These are phyloP conservation scores for Rhodotorula graminis DNA, from an alignment of 768 basidiomycete genomes.

Conservation along the genomic window DNA sequence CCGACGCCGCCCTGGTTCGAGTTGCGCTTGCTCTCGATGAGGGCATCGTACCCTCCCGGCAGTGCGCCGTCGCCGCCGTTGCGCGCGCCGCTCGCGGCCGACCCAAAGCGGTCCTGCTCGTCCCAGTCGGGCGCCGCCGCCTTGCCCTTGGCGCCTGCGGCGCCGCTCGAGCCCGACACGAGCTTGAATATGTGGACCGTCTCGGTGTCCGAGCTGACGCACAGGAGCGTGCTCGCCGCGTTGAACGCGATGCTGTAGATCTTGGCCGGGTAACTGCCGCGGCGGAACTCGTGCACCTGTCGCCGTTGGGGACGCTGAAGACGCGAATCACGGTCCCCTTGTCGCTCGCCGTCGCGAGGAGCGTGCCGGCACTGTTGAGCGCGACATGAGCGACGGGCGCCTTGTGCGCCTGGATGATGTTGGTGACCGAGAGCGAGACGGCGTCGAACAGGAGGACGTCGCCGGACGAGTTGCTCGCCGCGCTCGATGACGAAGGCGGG, in stretches of 20 bases:
- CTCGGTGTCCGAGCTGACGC: constrained; percentile 84
- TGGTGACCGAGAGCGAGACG: constrained; percentile 79
- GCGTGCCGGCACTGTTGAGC: constrained; percentile 77
- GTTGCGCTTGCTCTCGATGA: constrained; percentile 70
- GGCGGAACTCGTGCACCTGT: constrained; percentile 89
- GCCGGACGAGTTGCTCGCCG: constrained; percentile 44
- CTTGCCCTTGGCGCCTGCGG: background rate
- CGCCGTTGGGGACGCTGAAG: constrained; percentile 81
- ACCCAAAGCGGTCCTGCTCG: constrained; percentile 34
- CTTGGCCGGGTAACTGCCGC: constrained; percentile 77
- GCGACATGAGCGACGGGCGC: constrained; percentile 79
- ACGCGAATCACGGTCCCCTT: constrained; percentile 97
- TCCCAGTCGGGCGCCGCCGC: constrained; percentile 40
- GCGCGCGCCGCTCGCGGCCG: constrained; percentile 41
- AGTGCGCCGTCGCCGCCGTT: constrained; percentile 44
- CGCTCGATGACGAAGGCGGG: constrained; percentile 46
- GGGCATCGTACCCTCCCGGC: constrained; percentile 70
- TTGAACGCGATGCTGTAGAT: constrained; percentile 89
- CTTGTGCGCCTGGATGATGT: constrained; percentile 97
- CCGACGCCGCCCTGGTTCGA: constrained; percentile 42
- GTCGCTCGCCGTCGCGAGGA: constrained; percentile 87
- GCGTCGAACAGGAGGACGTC: constrained; percentile 95
- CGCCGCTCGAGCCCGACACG: background rate
- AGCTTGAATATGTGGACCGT: constrained; percentile 97
- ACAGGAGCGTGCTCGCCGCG: constrained; percentile 69